Conservation (phyloP, 495 filamentous ascomycete species). For the Podospora fimiseda region DNA sequence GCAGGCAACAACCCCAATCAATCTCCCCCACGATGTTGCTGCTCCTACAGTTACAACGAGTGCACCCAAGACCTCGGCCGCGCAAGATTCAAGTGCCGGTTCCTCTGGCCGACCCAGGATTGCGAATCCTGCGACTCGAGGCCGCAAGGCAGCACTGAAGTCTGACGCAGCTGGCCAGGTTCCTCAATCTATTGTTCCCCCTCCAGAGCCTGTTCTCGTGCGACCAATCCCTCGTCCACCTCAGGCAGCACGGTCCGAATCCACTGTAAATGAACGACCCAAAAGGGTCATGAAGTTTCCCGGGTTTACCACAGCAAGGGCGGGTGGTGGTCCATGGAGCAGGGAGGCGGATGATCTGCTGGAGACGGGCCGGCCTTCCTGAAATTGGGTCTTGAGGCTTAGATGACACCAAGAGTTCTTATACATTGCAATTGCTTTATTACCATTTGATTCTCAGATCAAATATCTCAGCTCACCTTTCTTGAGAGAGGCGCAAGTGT, state of each 20-base stretch:
- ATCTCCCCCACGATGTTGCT: background rate
- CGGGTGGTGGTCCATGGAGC: conserved; percentile 46
- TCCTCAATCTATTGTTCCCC: conserved; percentile 33
- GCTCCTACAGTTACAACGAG: background rate
- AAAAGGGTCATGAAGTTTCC: conserved; percentile 26
- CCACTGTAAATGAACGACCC: conserved; percentile 15
- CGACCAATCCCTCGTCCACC: background rate
- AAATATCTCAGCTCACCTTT: background rate
- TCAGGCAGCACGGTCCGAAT: conserved; percentile 6
- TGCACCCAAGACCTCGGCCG: background rate
- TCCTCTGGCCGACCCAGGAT: conserved; percentile 16
- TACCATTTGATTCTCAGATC: background rate
- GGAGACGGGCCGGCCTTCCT: conserved; percentile 34
- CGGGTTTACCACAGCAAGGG: conserved; percentile 33
- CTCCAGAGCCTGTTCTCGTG: conserved; percentile 13
- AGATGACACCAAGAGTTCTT: background rate
- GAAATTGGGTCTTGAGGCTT: conserved; percentile 3
- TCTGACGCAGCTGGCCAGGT: conserved; percentile 42
- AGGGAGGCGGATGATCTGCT: conserved; percentile 47
- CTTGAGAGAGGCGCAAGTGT: background rate
- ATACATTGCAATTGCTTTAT: background rate
- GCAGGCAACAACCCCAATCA: background rate
- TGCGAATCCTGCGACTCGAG: conserved; percentile 43
- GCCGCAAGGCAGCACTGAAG: conserved; percentile 43
- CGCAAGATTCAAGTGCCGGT: background rate